A percentile compares a stretch with the other conserved stretches of the same genome.
phyloP scores from a whole-genome alignment of 768 basidiomycete species.

The Lactarius sp. region DNA sequence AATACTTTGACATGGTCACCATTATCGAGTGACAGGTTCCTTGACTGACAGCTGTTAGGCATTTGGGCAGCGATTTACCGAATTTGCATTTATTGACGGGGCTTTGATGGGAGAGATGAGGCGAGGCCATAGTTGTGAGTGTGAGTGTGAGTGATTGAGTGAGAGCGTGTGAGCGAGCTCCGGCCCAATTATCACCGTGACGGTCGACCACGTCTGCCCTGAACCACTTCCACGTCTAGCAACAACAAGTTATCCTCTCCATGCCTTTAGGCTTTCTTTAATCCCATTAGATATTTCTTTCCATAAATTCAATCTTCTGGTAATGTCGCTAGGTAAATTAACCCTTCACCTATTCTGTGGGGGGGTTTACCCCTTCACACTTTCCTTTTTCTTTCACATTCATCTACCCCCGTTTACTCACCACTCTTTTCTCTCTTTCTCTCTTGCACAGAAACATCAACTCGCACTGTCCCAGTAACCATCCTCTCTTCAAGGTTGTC shows the following conservation, averaged over 20 bases:
- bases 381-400: conserved; percentile 6
- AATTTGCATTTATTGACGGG: background rate
- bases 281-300: background rate
- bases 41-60: background rate
- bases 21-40: background rate
- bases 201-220: conserved; percentile 1
- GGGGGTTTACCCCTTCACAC: background rate
- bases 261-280: conserved; percentile 1
- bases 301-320: background rate
- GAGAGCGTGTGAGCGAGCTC: background rate
- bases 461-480: conserved; percentile 11
- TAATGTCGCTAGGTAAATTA: conserved; percentile 23
- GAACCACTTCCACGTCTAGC: conserved; percentile 13
- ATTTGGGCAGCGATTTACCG: background rate
- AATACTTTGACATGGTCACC: background rate
- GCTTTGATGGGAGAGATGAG: background rate
- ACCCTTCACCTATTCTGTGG: background rate
- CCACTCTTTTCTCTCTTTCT: background rate
- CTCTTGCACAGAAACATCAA: conserved; percentile 15
- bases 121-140: background rate
- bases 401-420: conserved; percentile 4
- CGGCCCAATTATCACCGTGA: no score
- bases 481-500: conserved; percentile 16
- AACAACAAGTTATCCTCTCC: background rate
- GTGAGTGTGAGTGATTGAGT: background rate